A percentile compares a stretch with the other conserved stretches of the same genome.
phyloP scores from a whole-genome alignment of 805 yeast genomes.

The Scheffersomyces lignosus region DNA sequence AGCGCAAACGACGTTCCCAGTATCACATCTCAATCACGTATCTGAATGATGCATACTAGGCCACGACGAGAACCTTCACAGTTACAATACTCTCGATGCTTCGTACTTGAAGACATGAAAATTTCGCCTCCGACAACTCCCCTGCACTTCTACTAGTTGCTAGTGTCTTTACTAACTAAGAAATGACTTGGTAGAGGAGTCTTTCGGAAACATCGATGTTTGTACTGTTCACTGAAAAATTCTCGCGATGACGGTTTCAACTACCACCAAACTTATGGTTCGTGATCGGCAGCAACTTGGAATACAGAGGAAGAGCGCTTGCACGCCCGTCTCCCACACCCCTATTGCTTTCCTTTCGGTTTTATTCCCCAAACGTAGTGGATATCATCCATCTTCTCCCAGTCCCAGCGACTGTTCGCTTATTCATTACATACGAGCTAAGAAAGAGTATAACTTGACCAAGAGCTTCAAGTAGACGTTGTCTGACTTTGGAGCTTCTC shows the following conservation, averaged over 20 bases:
- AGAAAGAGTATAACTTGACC: slow-evolving; percentile 97
- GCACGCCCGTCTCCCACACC: too few relatives aligned
- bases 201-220: too few relatives aligned
- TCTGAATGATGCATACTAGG: background rate
- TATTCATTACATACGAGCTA: slow-evolving; percentile 84
- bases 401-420: background rate
- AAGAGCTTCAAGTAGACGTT: slow-evolving; percentile 97
- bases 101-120: too few relatives aligned
- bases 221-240: too few relatives aligned
- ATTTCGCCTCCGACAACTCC: too few relatives aligned
- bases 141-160: slow-evolving; percentile 1
- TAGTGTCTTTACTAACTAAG: slow-evolving; percentile 10
- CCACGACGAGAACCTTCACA: too few relatives aligned
- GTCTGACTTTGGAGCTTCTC: slow-evolving; percentile 99
- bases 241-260: slow-evolving; percentile 1
- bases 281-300: slow-evolving; percentile 1
- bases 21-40: background rate
- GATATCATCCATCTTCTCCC: background rate
- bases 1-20: slow-evolving; percentile 3
- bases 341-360: too few relatives aligned
- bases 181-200: too few relatives aligned
- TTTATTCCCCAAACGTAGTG: background rate
- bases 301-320: too few relatives aligned
- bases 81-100: too few relatives aligned
- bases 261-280: slow-evolving; percentile 4